Conservation (phyloP, 352 stramenopile species). For the Pythium scleroteichum region DNA sequence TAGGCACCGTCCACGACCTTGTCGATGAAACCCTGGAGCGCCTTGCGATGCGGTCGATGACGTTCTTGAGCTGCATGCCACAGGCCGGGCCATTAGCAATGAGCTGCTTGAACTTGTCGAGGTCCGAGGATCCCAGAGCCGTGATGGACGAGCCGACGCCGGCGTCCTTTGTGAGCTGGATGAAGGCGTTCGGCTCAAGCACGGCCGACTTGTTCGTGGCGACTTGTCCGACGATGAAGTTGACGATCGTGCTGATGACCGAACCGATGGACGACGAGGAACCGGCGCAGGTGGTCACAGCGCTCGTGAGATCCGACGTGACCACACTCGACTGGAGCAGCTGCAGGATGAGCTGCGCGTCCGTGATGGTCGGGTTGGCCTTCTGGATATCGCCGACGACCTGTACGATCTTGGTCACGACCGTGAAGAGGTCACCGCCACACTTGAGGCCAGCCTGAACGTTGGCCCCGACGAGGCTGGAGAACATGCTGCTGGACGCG, state of each 20-base stretch:
- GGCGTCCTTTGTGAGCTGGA: constrained; percentile 5
- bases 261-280: constrained; percentile 22
- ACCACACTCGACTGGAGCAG: constrained; percentile 47
- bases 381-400: constrained; percentile 17
- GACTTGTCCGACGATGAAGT: constrained; percentile 25
- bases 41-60: constrained; percentile 29
- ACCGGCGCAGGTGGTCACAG: constrained; percentile 40
- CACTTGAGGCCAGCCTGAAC: constrained; percentile 51
- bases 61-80: constrained; percentile 17
- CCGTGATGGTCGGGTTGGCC: constrained; percentile 21
- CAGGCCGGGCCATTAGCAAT: constrained; percentile 14
- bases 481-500: constrained; percentile 51
- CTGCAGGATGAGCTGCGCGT: constrained; percentile 35
- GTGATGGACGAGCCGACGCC: neutral
- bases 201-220: constrained; percentile 2
- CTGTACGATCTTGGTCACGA: constrained; percentile 40
- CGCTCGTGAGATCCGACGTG: constrained; percentile 39
- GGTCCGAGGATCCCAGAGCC: neutral
- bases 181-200: constrained; percentile 1
- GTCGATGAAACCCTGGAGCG: constrained; percentile 46
- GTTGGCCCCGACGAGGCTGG: constrained; percentile 30
- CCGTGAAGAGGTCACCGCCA: constrained; percentile 44
- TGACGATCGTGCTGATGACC: constrained; percentile 24
- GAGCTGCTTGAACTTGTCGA: constrained; percentile 16
- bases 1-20: constrained; percentile 41